Evolutionary conservation across 192 early-diverging fungal species (phyloP).

Genomic region (Entrophospora sp.): DNA sequence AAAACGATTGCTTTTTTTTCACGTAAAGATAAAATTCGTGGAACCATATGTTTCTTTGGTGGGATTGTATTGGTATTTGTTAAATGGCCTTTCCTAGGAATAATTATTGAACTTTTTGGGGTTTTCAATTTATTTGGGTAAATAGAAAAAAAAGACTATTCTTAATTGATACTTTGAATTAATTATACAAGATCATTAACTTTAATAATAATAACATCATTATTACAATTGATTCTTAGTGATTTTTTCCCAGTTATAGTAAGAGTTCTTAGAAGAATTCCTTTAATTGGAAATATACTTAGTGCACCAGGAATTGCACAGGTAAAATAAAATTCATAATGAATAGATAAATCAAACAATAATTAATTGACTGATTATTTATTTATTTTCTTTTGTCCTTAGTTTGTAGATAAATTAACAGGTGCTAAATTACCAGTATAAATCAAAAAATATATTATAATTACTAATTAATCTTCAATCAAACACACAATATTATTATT

Average conservation of each 20-base stretch:
- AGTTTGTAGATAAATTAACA: conserved; percentile 42
- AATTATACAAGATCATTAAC: neutral
- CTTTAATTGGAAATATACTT: conserved; percentile 81
- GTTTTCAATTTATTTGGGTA: conserved; percentile 98
- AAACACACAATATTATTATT: no score
- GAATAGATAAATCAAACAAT: no score
- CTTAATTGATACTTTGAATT: neutral
- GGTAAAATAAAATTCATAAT: conserved; percentile 25
- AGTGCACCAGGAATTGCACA: conserved; percentile 76
- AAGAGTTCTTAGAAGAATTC: conserved; percentile 77
- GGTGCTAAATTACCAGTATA: conserved; percentile 51
- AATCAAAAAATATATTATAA: no score
- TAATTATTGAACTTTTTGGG: conserved; percentile 82
- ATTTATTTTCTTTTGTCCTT: conserved; percentile 11
- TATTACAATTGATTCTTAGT: conserved; percentile 32
- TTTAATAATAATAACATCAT: neutral
- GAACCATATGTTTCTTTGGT: conserved; percentile 82
- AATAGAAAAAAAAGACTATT: no score
- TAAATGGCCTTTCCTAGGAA: conserved; percentile 84
- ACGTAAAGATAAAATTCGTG: conserved; percentile 74
- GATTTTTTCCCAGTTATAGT: conserved; percentile 95
- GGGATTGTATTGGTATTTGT: conserved; percentile 84
- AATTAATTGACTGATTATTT: neutral
- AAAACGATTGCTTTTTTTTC: conserved; percentile 86
- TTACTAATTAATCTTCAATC: no score